phyloP scores from a whole-genome alignment of 371 early-diverging fungal species.

The Racocetra persica region DNA sequence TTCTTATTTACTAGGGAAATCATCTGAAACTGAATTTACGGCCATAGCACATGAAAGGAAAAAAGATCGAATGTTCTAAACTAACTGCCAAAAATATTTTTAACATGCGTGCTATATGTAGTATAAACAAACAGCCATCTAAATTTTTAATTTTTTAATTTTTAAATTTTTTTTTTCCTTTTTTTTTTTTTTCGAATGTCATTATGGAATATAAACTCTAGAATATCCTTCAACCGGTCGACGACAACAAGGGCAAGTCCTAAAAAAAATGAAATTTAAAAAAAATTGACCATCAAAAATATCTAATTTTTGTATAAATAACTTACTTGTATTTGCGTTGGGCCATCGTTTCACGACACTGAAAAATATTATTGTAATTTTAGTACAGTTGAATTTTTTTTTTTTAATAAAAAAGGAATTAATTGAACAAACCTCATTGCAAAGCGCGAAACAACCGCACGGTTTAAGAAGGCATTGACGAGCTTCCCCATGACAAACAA shows the following conservation, averaged over 20 bases:
- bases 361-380: too few relatives aligned
- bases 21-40: too few relatives aligned
- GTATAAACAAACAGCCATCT: too few relatives aligned
- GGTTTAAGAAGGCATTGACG: conserved; percentile 41
- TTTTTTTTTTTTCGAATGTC: not conserved
- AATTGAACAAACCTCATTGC: conserved; percentile 28
- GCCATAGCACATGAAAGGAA: too few relatives aligned
- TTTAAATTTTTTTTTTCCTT: too few relatives aligned
- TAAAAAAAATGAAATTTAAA: not conserved
- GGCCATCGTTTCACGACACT: conserved; percentile 39
- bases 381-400: too few relatives aligned
- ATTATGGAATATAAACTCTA: conserved; percentile 36
- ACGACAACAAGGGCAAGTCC: conserved; percentile 40
- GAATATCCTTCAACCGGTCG: conserved; percentile 40
- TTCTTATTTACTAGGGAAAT: too few relatives aligned
- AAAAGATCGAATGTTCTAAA: too few relatives aligned
- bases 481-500: conserved; percentile 39
- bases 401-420: not conserved
- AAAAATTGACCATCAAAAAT: not conserved
- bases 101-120: too few relatives aligned
- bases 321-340: conserved; percentile 29
- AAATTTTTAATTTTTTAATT: too few relatives aligned
- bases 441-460: conserved; percentile 40
- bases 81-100: too few relatives aligned
- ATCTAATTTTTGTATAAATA: not conserved